Percentiles rank a stretch among this genome's conserved stretches.
Evolutionary conservation across 257 asterid species (phyloP).

Genomic region (Penstemon eatonii): DNA sequence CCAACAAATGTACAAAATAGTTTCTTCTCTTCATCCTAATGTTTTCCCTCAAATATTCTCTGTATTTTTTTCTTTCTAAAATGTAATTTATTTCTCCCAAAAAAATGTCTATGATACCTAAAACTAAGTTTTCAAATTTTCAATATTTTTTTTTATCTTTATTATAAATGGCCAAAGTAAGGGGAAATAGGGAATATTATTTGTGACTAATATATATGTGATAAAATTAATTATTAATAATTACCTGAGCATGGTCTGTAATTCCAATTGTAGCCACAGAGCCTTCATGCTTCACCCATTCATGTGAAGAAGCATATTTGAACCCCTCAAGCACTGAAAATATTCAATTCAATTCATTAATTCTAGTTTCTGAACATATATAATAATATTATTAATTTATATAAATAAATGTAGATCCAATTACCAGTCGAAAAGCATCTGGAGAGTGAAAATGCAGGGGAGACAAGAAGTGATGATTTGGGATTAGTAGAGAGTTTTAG

Average conservation of each 20-base stretch:
- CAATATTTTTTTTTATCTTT: too few species aligned
- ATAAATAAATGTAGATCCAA: not conserved
- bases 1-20: too few species aligned
- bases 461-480: conserved; percentile 21
- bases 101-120: too few species aligned
- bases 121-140: too few species aligned
- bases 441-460: conserved; percentile 67
- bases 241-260: conserved; percentile 91
- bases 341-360: not conserved
- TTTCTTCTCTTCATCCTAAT: too few species aligned
- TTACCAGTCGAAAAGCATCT: conserved; percentile 81
- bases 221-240: not conserved
- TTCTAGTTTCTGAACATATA: not conserved
- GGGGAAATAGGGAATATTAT: too few species aligned
- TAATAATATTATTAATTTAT: not conserved
- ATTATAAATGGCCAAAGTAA: too few species aligned
- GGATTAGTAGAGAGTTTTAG: conserved; percentile 60
- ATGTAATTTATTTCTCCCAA: too few species aligned
- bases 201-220: too few species aligned
- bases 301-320: conserved; percentile 78
- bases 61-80: too few species aligned
- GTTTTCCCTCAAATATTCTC: too few species aligned
- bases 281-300: conserved; percentile 95
- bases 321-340: conserved; percentile 72
- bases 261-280: conserved; percentile 79